Evolutionary conservation across 352 stramenopile species (phyloP), one percentile per base, ranked within the genome.

Genomic region (Phytophthora idaei): DNA sequence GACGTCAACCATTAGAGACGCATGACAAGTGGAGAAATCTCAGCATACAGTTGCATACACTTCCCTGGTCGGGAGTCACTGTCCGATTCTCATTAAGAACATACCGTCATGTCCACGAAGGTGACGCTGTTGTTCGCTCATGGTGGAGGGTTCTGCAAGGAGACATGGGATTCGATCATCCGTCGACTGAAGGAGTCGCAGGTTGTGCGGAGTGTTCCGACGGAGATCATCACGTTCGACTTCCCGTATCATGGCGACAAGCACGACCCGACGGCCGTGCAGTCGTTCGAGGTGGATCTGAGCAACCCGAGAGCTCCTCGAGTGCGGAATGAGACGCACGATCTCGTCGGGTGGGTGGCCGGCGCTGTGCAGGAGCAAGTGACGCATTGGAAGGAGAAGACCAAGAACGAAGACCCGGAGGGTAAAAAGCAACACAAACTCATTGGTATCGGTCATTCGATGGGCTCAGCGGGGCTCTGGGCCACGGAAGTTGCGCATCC

Each of bases 41-140:
- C 50, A 57, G 56, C 42, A 71, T 15, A 49, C 50, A 67, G 27
- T 50, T 54, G 57, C 28, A 53, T 71, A 15, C 63, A 0, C 47
- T 31, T 34, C 10, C 28, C 60, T 49, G 39, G 41, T 58, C 46
- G 34, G 46, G 8, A 7, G 3, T 4, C 48, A 65, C 37, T 70
- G 42, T 8, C 56, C 29, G 2, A 61, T 57, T 52, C 21, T 39
- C 34, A 21, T 21, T 21, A 21, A 21, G 10, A 12, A 12, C 6
- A 4, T 39, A 12, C 7, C 34, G 12, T 12, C 9, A 39, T 39
- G 34, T 39, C 34, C 34, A 73, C 64, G 9, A 73, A 77, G 37
- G 71, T 80, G 61, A 79, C 74, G 46, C 47, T 83, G 44, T 51
- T 87, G 34, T 83, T 87, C 55, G 71, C 61, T 0, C 78, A 87